phyloP scores from a whole-genome alignment of 768 basidiomycete species.

The Tulasnella calospora region DNA sequence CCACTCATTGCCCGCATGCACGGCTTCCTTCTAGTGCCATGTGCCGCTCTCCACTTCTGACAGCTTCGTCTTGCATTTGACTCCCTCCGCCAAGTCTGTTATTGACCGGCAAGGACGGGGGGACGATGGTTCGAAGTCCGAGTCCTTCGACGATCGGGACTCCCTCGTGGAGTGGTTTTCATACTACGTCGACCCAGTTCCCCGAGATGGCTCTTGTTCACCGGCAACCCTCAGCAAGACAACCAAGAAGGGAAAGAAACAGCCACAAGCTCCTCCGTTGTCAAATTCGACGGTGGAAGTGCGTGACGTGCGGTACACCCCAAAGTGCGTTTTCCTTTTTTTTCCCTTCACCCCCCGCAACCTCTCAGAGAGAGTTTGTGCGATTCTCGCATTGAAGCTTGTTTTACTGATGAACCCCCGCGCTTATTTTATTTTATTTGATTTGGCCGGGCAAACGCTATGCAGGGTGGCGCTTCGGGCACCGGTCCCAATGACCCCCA shows the following conservation, averaged over 20 bases:
- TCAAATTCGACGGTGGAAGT: conserved; percentile 54
- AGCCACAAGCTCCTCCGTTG: neutral
- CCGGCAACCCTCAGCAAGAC: conserved; percentile 26
- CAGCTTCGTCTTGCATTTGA: neutral
- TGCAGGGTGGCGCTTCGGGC: conserved; percentile 61
- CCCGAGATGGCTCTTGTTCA: conserved; percentile 66
- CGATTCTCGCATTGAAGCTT: neutral
- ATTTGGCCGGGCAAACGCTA: neutral
- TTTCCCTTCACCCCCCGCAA: conserved; percentile 4
- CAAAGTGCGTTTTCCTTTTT: conserved; percentile 46
- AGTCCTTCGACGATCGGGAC: conserved; percentile 45
- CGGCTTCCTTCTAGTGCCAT: conserved; percentile 52
- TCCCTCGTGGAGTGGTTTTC: conserved; percentile 43
- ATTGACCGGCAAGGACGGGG: conserved; percentile 57
- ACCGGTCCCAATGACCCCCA: conserved; percentile 60
- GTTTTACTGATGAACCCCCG: neutral
- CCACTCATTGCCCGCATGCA: neutral
- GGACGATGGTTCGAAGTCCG: conserved; percentile 33
- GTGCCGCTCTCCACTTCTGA: conserved; percentile 52
- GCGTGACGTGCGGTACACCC: conserved; percentile 47
- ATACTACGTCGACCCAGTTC: conserved; percentile 63
- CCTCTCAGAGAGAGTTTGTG: neutral
- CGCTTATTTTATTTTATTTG: neutral
- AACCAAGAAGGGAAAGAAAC: neutral
- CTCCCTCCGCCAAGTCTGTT: conserved; percentile 30